phyloP scores from a whole-genome alignment of 106 monocot genomes.

The Allium fistulosum region DNA sequence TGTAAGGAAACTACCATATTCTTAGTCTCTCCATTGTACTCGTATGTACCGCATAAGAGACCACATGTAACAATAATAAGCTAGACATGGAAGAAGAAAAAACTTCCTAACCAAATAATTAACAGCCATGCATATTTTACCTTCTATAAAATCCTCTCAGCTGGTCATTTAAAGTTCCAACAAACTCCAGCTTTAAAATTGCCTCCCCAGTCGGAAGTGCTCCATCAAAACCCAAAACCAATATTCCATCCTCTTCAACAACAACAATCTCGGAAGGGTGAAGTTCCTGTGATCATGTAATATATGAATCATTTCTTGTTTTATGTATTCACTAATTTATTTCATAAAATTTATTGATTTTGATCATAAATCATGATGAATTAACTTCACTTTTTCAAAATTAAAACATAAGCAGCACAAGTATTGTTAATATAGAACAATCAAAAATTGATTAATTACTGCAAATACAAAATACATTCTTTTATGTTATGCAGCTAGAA shows the following conservation, averaged over 20 bases:
- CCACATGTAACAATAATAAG: not conserved
- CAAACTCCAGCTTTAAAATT: conserved; percentile 41
- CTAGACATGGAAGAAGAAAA: no score
- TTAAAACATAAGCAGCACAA: not conserved
- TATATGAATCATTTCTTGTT: not conserved
- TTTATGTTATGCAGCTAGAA: no score
- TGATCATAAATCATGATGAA: no score
- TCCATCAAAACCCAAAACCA: conserved; percentile 58
- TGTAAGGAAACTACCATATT: conserved; percentile 99
- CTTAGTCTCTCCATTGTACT: conserved; percentile 66
- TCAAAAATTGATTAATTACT: no score
- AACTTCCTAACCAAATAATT: no score
- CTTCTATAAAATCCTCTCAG: conserved; percentile 97
- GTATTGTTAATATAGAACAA: no score
- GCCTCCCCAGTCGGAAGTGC: conserved; percentile 55
- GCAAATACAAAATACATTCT: no score
- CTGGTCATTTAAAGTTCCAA: conserved; percentile 68
- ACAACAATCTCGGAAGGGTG: conserved; percentile 30
- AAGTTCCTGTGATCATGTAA: conserved; percentile 31
- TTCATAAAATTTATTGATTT: no score
- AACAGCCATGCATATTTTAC: conserved; percentile 13
- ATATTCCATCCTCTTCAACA: conserved; percentile 66
- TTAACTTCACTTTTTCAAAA: not conserved
- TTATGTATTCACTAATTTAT: not conserved
- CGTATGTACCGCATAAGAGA: conserved; percentile 36